Evolutionary conservation across 2,329 filamentous ascomycete species (phyloP).

Genomic region (Phyllosticta citribraziliensis): DNA sequence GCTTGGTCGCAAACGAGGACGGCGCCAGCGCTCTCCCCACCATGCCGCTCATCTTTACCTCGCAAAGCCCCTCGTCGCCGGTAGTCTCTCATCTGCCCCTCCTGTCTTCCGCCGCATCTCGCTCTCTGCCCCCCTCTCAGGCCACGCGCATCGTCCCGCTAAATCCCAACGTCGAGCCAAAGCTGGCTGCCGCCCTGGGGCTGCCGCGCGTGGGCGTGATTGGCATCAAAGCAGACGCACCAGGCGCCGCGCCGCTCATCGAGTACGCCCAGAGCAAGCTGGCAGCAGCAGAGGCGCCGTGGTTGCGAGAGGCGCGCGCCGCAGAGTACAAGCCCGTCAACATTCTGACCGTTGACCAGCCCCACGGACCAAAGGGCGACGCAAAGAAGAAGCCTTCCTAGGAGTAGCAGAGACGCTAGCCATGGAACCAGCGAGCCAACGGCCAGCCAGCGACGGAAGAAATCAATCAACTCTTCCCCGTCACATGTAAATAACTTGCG

Average conservation of each 20-base stretch:
- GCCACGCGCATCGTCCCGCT: slow-evolving; percentile 52
- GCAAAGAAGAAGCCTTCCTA: not conserved
- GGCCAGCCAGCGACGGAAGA: no score
- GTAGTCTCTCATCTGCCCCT: slow-evolving; percentile 53
- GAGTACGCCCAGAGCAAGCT: slow-evolving; percentile 48
- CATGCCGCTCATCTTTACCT: slow-evolving; percentile 4
- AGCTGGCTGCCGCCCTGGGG: slow-evolving; percentile 47
- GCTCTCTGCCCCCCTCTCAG: slow-evolving; percentile 12
- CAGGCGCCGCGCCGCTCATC: slow-evolving; percentile 47
- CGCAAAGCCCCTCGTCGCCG: slow-evolving; percentile 17
- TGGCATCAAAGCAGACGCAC: slow-evolving; percentile 47
- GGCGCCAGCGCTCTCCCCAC: not conserved
- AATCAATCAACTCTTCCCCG: not conserved
- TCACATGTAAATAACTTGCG: not conserved
- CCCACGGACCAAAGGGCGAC: not conserved
- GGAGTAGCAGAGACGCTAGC: no score
- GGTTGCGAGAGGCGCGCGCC: slow-evolving; percentile 41
- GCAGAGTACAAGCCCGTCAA: slow-evolving; percentile 38
- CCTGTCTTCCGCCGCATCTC: slow-evolving; percentile 40
- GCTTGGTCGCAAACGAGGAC: slow-evolving; percentile 16
- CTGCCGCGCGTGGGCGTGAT: slow-evolving; percentile 57
- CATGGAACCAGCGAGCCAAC: no score
- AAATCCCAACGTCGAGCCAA: slow-evolving; percentile 49
- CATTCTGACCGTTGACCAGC: slow-evolving; percentile 19
- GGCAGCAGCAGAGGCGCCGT: slow-evolving; percentile 42